These are phyloP conservation scores for Magnaporthiopsis incrustans DNA, from an alignment of 2,329 filamentous ascomycete genomes.

Conservation along the genomic window DNA sequence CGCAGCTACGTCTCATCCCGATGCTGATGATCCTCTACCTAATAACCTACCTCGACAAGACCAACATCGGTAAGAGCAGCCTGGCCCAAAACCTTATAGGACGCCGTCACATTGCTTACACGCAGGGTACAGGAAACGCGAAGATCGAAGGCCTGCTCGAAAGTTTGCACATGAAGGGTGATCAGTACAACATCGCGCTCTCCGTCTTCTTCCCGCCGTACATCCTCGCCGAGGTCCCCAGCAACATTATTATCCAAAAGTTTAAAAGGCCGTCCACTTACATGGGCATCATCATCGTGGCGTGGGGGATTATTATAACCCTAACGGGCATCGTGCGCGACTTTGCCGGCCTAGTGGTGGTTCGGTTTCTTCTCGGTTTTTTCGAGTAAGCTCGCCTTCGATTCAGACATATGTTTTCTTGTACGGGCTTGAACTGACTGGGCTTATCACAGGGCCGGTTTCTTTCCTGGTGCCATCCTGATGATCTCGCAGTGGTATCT, in stretches of 20 bases:
- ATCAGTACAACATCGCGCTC: slow-evolving; percentile 53
- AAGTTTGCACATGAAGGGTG: slow-evolving; percentile 40
- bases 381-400: background rate
- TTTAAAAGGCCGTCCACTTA: slow-evolving; percentile 22
- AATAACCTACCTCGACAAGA: slow-evolving; percentile 56
- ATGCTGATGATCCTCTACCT: slow-evolving; percentile 62
- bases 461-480: slow-evolving; percentile 23
- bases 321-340: slow-evolving; percentile 1
- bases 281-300: background rate
- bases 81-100: too few species aligned
- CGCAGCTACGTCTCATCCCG: slow-evolving; percentile 36
- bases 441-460: slow-evolving; percentile 27
- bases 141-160: slow-evolving; percentile 45
- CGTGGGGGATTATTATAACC: slow-evolving; percentile 36
- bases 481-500: slow-evolving; percentile 23
- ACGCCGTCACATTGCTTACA: background rate
- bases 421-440: slow-evolving; percentile 5
- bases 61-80: background rate
- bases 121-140: slow-evolving; percentile 36
- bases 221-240: slow-evolving; percentile 54
- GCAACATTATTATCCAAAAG: slow-evolving; percentile 41
- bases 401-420: background rate
- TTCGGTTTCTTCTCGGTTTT: slow-evolving; percentile 1
- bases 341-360: slow-evolving; percentile 4
- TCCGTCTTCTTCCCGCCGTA: slow-evolving; percentile 57